Base-by-base conservation (phyloP, 129 eudicot genomes). In the Pulicaria dysenterica region DNA sequence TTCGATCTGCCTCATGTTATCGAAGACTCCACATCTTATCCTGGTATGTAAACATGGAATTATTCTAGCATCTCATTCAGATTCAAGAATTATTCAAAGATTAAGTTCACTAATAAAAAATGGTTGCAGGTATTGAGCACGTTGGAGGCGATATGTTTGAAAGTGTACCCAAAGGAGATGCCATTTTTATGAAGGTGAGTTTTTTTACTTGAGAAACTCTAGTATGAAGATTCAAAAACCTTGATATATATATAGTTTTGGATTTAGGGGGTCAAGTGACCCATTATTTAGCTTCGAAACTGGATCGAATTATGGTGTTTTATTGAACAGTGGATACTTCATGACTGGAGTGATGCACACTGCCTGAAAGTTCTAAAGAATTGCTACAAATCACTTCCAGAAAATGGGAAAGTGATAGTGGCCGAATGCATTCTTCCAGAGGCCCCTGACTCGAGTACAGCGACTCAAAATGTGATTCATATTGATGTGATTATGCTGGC, bases 271-370 rank as follows among this genome's bases (percentile, higher is more conserved):
- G 3, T 46, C 50, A 10, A 0, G 9, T 24, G 31, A 24, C 31
- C 31, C 2, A 24, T 24, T 24, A 47, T 14, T 47, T 47, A 9
- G n/a, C 11, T 47, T 47, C 6, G 5, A 14, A 5, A 7, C 19
- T 7, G 37, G 0, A 38, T 5, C 4, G 46, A 56, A 10, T 64
- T 5, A 55, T 56, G 24, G 41, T 58, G 44, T 58, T 19, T 11
- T 13, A 60, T 31, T 60, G 34, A 12, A 69, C 73, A 90, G 97
- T 85, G 95, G 87, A 83, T 90, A 16, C 87, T 91, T 36, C 97
- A 91, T 77, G 91, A 87, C 73, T 91, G 97, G 97, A 85, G 91
- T 46, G 89, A 91, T 51, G 91, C 76, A 47, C 89, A 91, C 34
- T 87, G 95, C 79, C 48, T 81, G 41, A 82, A 83, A 64, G 49